Percentiles rank a stretch among this genome's conserved stretches.
Evolutionary conservation across 2,329 filamentous ascomycete genomes (phyloP).

Genomic region (Colletotrichum paranaense): DNA sequence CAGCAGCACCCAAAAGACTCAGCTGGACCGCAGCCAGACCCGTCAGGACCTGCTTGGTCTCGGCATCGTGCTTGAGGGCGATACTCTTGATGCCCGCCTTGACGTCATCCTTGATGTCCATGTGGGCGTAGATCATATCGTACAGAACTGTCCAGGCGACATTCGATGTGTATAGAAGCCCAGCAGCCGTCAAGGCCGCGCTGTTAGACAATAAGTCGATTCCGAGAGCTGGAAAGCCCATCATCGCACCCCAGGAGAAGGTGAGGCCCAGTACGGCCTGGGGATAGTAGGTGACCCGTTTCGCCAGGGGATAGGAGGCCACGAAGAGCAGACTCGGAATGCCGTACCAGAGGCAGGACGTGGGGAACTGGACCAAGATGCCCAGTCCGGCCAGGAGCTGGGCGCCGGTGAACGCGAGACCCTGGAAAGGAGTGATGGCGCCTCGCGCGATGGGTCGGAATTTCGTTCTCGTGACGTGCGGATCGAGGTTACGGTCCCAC

Average conservation of each 20-base stretch:
- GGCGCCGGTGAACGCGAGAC: slow-evolving; percentile 77
- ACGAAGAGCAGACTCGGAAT: slow-evolving; percentile 81
- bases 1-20: slow-evolving; percentile 75
- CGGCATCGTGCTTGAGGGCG: slow-evolving; percentile 79
- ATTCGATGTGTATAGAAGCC: slow-evolving; percentile 80
- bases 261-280: slow-evolving; percentile 86
- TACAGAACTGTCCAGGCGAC: slow-evolving; percentile 89
- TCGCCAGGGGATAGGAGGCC: slow-evolving; percentile 82
- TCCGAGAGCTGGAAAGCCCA: slow-evolving; percentile 88
- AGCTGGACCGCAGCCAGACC: slow-evolving; percentile 78
- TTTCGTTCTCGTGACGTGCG: slow-evolving; percentile 80
- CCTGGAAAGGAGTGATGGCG: slow-evolving; percentile 79
- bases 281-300: slow-evolving; percentile 88
- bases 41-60: slow-evolving; percentile 81
- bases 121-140: slow-evolving; percentile 94
- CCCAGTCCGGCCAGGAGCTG: slow-evolving; percentile 81
- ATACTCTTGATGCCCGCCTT: slow-evolving; percentile 92
- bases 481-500: slow-evolving; percentile 89
- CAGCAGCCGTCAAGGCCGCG: slow-evolving; percentile 73
- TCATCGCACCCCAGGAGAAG: slow-evolving; percentile 89
- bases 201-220: slow-evolving; percentile 76
- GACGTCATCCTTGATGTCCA: slow-evolving; percentile 87
- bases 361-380: slow-evolving; percentile 81
- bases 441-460: slow-evolving; percentile 84
- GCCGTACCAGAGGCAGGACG: slow-evolving; percentile 79